Percentiles rank a stretch among this genome's conserved stretches.
These are phyloP conservation scores for Pythium sukuiense DNA, from an alignment of 352 stramenopile species.

Conservation along the genomic window DNA sequence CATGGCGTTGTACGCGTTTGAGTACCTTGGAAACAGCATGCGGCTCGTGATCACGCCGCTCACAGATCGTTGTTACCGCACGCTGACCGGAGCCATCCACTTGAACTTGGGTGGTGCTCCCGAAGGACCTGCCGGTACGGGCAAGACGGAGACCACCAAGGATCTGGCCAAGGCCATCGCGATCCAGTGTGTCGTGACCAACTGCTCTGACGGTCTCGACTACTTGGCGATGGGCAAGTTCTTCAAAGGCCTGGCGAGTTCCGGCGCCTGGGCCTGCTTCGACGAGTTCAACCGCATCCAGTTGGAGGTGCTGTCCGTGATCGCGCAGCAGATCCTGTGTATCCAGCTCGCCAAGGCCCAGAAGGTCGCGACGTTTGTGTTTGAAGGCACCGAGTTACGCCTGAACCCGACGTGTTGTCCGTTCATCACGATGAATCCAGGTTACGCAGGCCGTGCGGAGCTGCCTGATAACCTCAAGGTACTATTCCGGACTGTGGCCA, in stretches of 20 bases:
- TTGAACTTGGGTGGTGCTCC: constrained; percentile 91
- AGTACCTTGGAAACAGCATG: constrained; percentile 94
- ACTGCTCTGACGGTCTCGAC: constrained; percentile 91
- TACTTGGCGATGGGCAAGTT: constrained; percentile 96
- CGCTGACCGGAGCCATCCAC: constrained; percentile 93
- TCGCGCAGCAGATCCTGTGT: constrained; percentile 94
- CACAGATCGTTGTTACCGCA: constrained; percentile 94
- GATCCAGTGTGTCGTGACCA: constrained; percentile 96
- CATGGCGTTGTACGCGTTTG: constrained; percentile 89
- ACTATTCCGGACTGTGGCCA: constrained; percentile 92
- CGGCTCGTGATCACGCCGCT: constrained; percentile 94
- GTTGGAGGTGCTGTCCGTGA: constrained; percentile 93
- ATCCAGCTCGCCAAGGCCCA: constrained; percentile 92
- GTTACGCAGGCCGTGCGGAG: constrained; percentile 94
- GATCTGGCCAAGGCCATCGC: constrained; percentile 94
- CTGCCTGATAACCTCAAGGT: constrained; percentile 95
- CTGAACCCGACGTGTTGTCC: constrained; percentile 89
- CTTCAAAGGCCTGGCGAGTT: constrained; percentile 93
- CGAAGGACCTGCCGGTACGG: constrained; percentile 92
- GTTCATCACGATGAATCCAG: constrained; percentile 96
- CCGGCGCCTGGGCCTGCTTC: constrained; percentile 94
- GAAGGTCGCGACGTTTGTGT: constrained; percentile 91
- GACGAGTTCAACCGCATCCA: constrained; percentile 97
- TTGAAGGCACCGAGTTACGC: constrained; percentile 93
- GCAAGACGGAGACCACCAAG: constrained; percentile 95